These are phyloP conservation scores for Catharanthus roseus DNA, from an alignment of 257 asterid species.

Conservation along the genomic window DNA sequence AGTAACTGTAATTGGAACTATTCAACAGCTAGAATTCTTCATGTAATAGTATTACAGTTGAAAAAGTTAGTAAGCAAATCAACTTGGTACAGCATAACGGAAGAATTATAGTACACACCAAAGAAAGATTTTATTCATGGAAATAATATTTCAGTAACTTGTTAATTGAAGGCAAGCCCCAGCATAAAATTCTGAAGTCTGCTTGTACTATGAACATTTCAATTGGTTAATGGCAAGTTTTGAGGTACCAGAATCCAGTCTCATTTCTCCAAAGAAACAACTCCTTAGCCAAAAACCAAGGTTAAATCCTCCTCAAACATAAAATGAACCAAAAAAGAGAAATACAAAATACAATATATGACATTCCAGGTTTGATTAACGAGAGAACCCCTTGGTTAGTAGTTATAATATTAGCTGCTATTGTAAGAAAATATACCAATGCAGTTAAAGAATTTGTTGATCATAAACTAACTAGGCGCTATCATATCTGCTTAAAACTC, in stretches of 20 bases:
- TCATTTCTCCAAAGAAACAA: not conserved
- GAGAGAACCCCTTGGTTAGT: not conserved
- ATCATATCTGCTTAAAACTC: not conserved
- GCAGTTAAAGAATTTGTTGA: not conserved
- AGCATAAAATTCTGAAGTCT: too few relatives aligned
- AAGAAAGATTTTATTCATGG: not conserved
- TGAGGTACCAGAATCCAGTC: not conserved
- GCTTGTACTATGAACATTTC: too few relatives aligned
- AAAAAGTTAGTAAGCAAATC: not conserved
- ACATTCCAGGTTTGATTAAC: not conserved
- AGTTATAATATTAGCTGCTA: not conserved
- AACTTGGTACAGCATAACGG: not conserved
- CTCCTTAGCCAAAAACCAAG: not conserved
- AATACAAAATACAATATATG: too few relatives aligned
- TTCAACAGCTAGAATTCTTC: not conserved
- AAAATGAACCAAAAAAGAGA: not conserved
- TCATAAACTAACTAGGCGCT: not conserved
- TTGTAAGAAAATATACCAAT: not conserved
- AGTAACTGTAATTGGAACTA: not conserved
- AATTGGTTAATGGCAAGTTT: not conserved
- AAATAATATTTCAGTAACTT: not conserved
- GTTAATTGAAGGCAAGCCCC: not conserved
- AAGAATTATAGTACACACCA: not conserved
- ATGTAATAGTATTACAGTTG: not conserved
- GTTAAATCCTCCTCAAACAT: too few relatives aligned